A percentile compares a stretch with the other conserved stretches of the same genome.
Conservation (phyloP, 441 rosid genomes). For the Arabidopsis hybrid region DNA sequence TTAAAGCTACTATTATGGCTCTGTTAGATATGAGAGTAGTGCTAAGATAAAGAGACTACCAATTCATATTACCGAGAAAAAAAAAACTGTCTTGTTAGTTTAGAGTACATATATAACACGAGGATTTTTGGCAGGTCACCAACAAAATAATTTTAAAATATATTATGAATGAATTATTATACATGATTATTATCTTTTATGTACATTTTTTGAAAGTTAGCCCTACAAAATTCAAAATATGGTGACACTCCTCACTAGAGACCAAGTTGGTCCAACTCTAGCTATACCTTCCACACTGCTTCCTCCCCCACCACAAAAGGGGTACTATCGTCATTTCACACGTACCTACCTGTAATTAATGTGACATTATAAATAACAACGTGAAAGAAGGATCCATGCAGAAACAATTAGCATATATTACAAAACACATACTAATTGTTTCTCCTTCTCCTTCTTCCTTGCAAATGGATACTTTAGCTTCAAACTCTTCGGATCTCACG, state of each 20-base stretch:
- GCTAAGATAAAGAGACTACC: too few species aligned
- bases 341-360: not conserved
- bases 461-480: slow-evolving; percentile 35
- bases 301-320: slow-evolving; percentile 12
- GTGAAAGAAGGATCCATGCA: slow-evolving; percentile 20
- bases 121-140: slow-evolving; percentile 45
- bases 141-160: slow-evolving; percentile 29
- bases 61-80: too few species aligned
- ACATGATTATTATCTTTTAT: not conserved
- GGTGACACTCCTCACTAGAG: slow-evolving; percentile 21
- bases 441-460: not conserved
- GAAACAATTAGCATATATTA: not conserved
- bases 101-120: slow-evolving; percentile 40
- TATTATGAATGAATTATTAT: not conserved
- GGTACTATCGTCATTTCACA: slow-evolving; percentile 22
- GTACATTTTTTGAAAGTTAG: not conserved
- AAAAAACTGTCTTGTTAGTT: too few species aligned
- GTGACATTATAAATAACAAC: slow-evolving; percentile 33
- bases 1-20: not conserved
- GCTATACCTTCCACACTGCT: slow-evolving; percentile 22
- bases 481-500: slow-evolving; percentile 39
- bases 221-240: slow-evolving; percentile 8
- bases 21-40: too few species aligned
- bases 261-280: slow-evolving; percentile 24
- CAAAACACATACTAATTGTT: not conserved